Conservation (phyloP, 768 basidiomycete genomes). For the Boletus coccyginus region DNA sequence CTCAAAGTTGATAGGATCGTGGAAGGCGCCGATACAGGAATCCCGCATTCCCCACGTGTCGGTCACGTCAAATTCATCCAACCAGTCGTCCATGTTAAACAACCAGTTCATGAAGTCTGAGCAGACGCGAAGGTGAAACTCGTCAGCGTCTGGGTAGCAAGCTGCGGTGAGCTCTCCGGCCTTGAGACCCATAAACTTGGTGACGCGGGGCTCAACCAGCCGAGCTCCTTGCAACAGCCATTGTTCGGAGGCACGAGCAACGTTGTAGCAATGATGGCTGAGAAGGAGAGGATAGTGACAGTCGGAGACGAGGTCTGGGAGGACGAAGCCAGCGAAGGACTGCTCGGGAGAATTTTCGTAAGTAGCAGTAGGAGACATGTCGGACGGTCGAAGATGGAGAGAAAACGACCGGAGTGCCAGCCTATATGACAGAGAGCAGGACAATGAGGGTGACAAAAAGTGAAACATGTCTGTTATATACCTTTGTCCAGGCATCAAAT, state of each 20-base stretch:
- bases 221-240: slow-evolving; percentile 32
- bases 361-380: slow-evolving; percentile 28
- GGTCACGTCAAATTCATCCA: slow-evolving; percentile 37
- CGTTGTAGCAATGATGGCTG: slow-evolving; percentile 32
- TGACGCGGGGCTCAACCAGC: slow-evolving; percentile 31
- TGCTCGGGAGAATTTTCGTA: slow-evolving; percentile 9
- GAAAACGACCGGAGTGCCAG: background rate
- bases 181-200: slow-evolving; percentile 53
- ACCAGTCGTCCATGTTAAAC: slow-evolving; percentile 42
- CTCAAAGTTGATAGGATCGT: slow-evolving; percentile 26
- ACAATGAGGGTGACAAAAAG: slow-evolving; percentile 15
- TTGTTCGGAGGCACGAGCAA: slow-evolving; percentile 37
- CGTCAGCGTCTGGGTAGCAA: slow-evolving; percentile 57
- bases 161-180: slow-evolving; percentile 65
- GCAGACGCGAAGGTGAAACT: slow-evolving; percentile 58
- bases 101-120: slow-evolving; percentile 61
- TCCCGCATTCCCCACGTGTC: slow-evolving; percentile 31
- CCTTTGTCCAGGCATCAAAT: slow-evolving; percentile 10
- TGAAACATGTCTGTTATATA: slow-evolving; percentile 30
- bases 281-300: slow-evolving; percentile 38
- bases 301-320: slow-evolving; percentile 42
- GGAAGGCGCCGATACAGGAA: slow-evolving; percentile 29
- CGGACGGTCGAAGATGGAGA: background rate
- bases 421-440: slow-evolving; percentile 15
- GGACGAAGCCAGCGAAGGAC: slow-evolving; percentile 27